These are phyloP conservation scores for Oxyria digyna DNA, from an alignment of 148 eudicot species.

Conservation along the genomic window DNA sequence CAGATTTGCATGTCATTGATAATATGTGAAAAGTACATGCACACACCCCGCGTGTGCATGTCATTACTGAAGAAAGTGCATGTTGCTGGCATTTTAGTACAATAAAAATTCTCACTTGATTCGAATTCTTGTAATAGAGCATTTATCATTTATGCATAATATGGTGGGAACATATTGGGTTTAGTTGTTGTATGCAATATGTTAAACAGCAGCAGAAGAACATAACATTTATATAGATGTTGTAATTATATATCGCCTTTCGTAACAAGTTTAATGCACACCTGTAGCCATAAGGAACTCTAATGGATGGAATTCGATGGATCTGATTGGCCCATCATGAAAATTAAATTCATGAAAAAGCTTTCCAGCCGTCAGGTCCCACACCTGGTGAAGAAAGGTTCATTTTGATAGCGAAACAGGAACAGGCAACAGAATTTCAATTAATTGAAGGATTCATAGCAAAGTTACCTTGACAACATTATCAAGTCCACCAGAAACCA, in stretches of 20 bases:
- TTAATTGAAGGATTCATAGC: neutral
- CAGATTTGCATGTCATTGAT: too few relatives aligned
- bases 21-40: too few relatives aligned
- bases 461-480: constrained; percentile 76
- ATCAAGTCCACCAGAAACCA: constrained; percentile 93
- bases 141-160: too few relatives aligned
- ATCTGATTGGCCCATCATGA: constrained; percentile 73
- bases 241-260: neutral
- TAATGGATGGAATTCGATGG: constrained; percentile 79
- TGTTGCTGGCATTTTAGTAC: too few relatives aligned
- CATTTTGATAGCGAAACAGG: neutral
- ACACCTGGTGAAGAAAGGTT: constrained; percentile 37
- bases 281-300: constrained; percentile 97
- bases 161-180: too few relatives aligned
- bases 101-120: too few relatives aligned
- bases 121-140: too few relatives aligned
- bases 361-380: constrained; percentile 99
- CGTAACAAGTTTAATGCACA: constrained; percentile 14
- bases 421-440: neutral
- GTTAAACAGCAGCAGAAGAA: neutral
- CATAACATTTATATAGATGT: neutral
- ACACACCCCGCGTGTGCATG: too few relatives aligned
- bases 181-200: neutral
- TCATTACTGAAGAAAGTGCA: too few relatives aligned
- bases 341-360: constrained; percentile 80